Evolutionary conservation across 78 protist genomes (phyloP).

Genomic region (Andalucia godoyi): DNA sequence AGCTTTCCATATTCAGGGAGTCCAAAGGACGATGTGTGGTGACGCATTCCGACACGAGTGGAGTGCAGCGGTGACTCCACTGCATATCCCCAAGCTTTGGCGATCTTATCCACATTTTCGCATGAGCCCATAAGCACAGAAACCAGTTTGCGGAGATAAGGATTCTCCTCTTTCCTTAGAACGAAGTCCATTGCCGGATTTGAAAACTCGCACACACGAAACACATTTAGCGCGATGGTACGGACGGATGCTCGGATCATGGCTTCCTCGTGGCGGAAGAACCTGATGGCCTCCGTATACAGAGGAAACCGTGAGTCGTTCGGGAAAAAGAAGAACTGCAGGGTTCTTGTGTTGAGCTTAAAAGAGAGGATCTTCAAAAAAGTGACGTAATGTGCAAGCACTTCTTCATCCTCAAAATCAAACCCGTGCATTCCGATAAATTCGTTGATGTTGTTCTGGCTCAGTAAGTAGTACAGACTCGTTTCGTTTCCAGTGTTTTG

Average conservation of each 20-base stretch:
- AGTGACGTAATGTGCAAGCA: conserved; percentile 70
- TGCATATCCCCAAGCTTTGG: conserved; percentile 6
- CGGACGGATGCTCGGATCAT: conserved; percentile 84
- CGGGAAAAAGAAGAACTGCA: conserved; percentile 73
- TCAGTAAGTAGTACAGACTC: conserved; percentile 52
- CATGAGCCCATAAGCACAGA: no score
- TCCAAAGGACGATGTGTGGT: background rate
- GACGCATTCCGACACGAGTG: background rate
- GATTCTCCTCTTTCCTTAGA: conserved; percentile 42
- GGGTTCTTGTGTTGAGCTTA: conserved; percentile 41
- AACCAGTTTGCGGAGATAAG: conserved; percentile 65
- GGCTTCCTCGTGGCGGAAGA: conserved; percentile 68
- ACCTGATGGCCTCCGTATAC: conserved; percentile 82
- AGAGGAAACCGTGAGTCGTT: conserved; percentile 63
- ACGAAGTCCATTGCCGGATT: conserved; percentile 9
- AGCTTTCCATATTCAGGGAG: conserved; percentile 9
- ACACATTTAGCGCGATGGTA: conserved; percentile 68
- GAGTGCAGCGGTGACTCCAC: background rate
- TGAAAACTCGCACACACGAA: conserved; percentile 19
- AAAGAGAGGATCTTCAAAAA: conserved; percentile 72
- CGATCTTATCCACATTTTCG: conserved; percentile 27
- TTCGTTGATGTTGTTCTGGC: conserved; percentile 74
- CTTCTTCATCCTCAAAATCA: conserved; percentile 68
- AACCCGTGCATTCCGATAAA: conserved; percentile 48
- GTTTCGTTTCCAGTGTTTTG: conserved; percentile 45